phyloP scores from a whole-genome alignment of 2,329 filamentous ascomycete genomes.

The Ascochyta koolunga region DNA sequence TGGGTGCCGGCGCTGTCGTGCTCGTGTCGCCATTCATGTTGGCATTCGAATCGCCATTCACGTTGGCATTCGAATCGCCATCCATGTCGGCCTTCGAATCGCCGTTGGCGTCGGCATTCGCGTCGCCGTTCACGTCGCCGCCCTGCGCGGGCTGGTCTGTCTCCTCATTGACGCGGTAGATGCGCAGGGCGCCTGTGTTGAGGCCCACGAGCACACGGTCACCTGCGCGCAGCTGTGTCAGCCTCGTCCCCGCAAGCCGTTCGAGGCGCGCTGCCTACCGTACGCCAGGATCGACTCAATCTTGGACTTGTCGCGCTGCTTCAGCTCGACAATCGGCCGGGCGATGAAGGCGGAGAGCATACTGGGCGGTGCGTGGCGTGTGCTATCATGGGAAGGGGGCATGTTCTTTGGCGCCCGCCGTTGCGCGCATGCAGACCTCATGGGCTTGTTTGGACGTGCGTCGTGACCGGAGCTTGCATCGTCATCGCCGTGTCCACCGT shows the following conservation, averaged over 20 bases:
- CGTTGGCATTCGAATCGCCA: conserved; percentile 30
- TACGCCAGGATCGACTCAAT: conserved; percentile 95
- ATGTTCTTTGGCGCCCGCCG: conserved; percentile 26
- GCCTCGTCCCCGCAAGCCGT: conserved; percentile 8
- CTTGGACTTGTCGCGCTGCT: conserved; percentile 91
- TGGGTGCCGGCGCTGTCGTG: conserved; percentile 3
- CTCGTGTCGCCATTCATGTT: neutral
- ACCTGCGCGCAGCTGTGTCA: conserved; percentile 56
- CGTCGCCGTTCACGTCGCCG: neutral
- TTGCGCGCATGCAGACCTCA: conserved; percentile 28
- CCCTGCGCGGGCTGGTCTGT: conserved; percentile 49
- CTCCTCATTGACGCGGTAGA: conserved; percentile 86
- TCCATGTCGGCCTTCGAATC: conserved; percentile 13
- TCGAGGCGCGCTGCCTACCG: conserved; percentile 58
- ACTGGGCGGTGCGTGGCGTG: conserved; percentile 16
- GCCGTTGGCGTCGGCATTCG: conserved; percentile 19
- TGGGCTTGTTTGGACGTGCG: conserved; percentile 17
- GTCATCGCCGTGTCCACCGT: conserved; percentile 31
- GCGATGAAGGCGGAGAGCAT: conserved; percentile 99
- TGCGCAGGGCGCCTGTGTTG: conserved; percentile 83
- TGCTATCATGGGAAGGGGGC: conserved; percentile 20
- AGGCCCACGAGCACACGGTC: conserved; percentile 91
- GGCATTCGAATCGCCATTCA: conserved; percentile 18
- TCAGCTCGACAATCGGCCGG: conserved; percentile 95
- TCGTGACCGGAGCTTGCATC: conserved; percentile 23